These are phyloP conservation scores for Naganishia onofrii DNA, from an alignment of 768 basidiomycete genomes.

Conservation along the genomic window DNA sequence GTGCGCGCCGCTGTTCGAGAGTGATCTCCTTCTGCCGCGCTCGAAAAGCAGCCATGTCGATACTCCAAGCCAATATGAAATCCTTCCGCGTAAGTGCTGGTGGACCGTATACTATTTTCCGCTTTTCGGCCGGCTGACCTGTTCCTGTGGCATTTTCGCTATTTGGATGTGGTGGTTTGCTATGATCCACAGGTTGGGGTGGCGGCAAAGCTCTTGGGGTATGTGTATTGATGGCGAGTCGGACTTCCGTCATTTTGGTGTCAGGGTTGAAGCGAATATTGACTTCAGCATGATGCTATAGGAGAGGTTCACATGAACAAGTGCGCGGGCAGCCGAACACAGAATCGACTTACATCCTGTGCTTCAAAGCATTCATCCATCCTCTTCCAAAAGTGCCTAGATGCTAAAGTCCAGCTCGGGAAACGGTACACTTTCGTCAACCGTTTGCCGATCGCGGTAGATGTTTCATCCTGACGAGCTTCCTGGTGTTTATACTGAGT, in stretches of 20 bases:
- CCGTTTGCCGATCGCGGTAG: constrained; percentile 8
- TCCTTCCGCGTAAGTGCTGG: constrained; percentile 15
- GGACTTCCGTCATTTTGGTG: constrained; percentile 15
- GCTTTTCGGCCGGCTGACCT: neutral
- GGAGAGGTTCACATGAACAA: neutral
- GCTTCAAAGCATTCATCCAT: constrained; percentile 11
- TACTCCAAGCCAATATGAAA: constrained; percentile 12
- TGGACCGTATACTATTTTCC: constrained; percentile 10
- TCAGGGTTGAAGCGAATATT: constrained; percentile 11
- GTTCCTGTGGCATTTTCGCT: neutral
- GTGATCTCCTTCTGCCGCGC: constrained; percentile 5
- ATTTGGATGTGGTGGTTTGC: neutral
- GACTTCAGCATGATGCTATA: constrained; percentile 9
- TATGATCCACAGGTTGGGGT: neutral
- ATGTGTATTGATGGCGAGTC: constrained; percentile 14
- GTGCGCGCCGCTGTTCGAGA: constrained; percentile 6
- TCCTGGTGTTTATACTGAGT: neutral
- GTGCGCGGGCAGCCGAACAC: too few species aligned
- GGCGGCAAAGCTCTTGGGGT: constrained; percentile 7
- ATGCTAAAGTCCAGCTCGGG: constrained; percentile 9
- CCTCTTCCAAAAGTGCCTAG: constrained; percentile 17
- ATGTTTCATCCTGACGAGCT: neutral
- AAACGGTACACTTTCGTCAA: constrained; percentile 13
- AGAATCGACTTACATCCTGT: constrained; percentile 4
- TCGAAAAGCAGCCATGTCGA: constrained; percentile 13